phyloP scores from a whole-genome alignment of 108 stramenopile genomes.

The Halocafeteria seosinensis region DNA sequence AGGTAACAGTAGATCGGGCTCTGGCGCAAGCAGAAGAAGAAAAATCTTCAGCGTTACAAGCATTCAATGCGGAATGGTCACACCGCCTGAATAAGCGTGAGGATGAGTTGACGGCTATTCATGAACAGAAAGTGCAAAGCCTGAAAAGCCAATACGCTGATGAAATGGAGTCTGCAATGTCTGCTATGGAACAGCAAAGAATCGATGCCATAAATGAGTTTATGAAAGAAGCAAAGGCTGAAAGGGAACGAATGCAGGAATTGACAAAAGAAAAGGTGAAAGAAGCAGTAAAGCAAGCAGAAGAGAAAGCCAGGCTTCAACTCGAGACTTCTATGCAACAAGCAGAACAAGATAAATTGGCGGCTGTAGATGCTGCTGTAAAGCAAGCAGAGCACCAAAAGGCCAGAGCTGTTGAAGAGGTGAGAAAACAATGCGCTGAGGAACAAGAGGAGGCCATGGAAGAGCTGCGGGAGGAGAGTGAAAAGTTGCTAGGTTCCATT shows the following conservation, averaged over 20 bases:
- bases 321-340: neutral
- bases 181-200: neutral
- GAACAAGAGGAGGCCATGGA: constrained; percentile 1
- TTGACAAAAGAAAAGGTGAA: neutral
- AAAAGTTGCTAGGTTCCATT: neutral
- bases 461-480: constrained; percentile 1
- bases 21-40: neutral
- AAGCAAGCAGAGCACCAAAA: neutral
- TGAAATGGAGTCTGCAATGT: neutral
- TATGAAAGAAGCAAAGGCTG: neutral
- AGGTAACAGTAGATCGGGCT: neutral
- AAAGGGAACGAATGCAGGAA: neutral
- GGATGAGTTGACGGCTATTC: neutral
- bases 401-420: neutral
- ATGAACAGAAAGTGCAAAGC: neutral
- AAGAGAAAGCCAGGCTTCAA: neutral
- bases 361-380: neutral
- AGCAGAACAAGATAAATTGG: neutral
- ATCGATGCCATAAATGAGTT: neutral
- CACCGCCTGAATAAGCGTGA: neutral
- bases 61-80: neutral
- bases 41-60: neutral
- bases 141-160: neutral
- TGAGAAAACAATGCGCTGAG: neutral
- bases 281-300: neutral